Percentiles rank a stretch among this genome's conserved stretches.
Conservation (phyloP, 2,329 filamentous ascomycete genomes). For the Parascedosporium putredinis region DNA sequence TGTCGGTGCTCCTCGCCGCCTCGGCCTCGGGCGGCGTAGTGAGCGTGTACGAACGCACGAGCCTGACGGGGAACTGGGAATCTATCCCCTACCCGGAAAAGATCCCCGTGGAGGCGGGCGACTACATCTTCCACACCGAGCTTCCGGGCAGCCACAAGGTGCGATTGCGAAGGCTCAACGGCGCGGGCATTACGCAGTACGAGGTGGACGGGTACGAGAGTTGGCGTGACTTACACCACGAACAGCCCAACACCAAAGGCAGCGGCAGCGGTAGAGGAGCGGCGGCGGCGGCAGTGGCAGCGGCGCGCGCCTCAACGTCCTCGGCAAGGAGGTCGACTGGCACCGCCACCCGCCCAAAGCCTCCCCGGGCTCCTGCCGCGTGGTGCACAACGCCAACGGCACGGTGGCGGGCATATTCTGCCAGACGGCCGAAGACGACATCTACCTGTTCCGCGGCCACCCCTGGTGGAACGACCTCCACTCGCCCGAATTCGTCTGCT, state of each 20-base stretch:
- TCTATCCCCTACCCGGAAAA: background rate
- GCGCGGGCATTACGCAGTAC: background rate
- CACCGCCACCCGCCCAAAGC: background rate
- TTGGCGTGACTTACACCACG: background rate
- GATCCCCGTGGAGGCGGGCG: background rate
- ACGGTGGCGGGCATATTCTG: background rate
- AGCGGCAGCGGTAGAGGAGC: too few species aligned
- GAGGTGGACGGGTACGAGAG: background rate
- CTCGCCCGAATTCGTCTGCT: background rate
- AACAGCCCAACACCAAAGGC: too few species aligned
- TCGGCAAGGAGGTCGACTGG: background rate
- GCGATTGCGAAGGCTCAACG: background rate
- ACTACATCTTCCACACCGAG: constrained; percentile 1
- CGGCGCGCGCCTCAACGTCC: background rate
- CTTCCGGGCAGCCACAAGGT: background rate
- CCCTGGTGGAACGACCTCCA: background rate
- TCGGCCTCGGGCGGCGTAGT: background rate
- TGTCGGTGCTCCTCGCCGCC: background rate
- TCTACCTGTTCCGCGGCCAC: background rate
- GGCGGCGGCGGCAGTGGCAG: too few species aligned
- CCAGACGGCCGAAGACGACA: background rate
- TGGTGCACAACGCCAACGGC: background rate
- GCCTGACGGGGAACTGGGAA: background rate
- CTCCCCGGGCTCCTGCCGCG: background rate
- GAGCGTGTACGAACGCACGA: background rate